Evolutionary conservation across 345 rosid genomes (phyloP).

Genomic region (Gossypium herbaceum): DNA sequence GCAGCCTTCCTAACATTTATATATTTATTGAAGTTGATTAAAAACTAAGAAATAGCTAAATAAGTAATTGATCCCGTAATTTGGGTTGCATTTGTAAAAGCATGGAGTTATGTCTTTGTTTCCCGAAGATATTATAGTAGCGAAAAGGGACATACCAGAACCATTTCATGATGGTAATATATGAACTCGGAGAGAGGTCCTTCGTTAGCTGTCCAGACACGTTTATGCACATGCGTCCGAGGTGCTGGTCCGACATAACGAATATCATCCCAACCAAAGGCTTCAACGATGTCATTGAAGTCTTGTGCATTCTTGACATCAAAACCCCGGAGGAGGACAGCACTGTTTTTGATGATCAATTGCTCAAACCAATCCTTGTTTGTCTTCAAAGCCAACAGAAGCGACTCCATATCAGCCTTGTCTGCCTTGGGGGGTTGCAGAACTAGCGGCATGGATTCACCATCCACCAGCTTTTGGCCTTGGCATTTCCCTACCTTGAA

Average conservation of each 20-base stretch:
- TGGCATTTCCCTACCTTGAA: conserved; percentile 54
- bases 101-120: neutral
- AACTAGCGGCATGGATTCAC: conserved; percentile 51
- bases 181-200: conserved; percentile 69
- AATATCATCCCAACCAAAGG: conserved; percentile 54
- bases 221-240: conserved; percentile 48
- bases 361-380: conserved; percentile 59
- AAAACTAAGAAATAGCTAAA: too few species aligned
- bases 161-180: conserved; percentile 72
- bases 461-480: conserved; percentile 64
- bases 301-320: conserved; percentile 43
- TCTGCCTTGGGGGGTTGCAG: conserved; percentile 33
- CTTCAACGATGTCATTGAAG: conserved; percentile 52
- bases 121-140: neutral
- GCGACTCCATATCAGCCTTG: conserved; percentile 29
- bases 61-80: too few species aligned
- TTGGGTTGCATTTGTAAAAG: too few species aligned
- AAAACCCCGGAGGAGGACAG: conserved; percentile 53
- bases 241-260: conserved; percentile 60
- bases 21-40: too few species aligned
- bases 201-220: conserved; percentile 71
- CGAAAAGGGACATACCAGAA: conserved; percentile 33
- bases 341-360: conserved; percentile 56
- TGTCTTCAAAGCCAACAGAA: conserved; percentile 29
- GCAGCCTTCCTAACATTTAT: too few species aligned